Evolutionary conservation across 116 monocot genomes (phyloP).

Genomic region (Papilionanthe hybrid): DNA sequence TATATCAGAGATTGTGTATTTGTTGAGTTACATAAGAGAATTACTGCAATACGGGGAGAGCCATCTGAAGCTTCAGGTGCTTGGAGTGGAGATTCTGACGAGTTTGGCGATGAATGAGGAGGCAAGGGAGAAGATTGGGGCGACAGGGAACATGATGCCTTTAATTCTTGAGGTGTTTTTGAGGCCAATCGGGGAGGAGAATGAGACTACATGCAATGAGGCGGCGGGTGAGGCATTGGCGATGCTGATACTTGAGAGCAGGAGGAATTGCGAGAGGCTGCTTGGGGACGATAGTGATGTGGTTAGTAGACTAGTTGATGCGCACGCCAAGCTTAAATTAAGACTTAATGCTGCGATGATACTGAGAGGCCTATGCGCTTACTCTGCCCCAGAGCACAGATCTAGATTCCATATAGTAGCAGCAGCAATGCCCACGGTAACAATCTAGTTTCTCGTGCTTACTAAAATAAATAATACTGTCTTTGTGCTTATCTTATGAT

Average conservation of each 20-base stretch:
- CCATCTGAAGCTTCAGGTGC: constrained; percentile 32
- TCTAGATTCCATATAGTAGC: constrained; percentile 22
- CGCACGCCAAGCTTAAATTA: constrained; percentile 29
- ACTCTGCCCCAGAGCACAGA: constrained; percentile 19
- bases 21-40: constrained; percentile 43
- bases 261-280: constrained; percentile 22
- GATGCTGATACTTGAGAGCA: constrained; percentile 58
- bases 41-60: constrained; percentile 37
- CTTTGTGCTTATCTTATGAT: too few species aligned
- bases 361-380: constrained; percentile 53
- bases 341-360: constrained; percentile 39
- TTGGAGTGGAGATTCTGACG: constrained; percentile 41
- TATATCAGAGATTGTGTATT: constrained; percentile 49
- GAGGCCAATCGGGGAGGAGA: neutral
- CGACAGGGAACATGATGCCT: constrained; percentile 32
- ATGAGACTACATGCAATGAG: constrained; percentile 18
- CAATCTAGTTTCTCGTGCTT: too few species aligned
- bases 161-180: constrained; percentile 32
- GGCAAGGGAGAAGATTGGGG: constrained; percentile 42
- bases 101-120: constrained; percentile 49
- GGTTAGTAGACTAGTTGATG: constrained; percentile 29
- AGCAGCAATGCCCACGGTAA: constrained; percentile 23
- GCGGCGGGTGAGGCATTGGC: constrained; percentile 54
- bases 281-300: constrained; percentile 10
- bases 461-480: too few species aligned